A percentile compares a stretch with the other conserved stretches of the same genome.
phyloP scores from a whole-genome alignment of 805 yeast species.

The Candida krabiensis region DNA sequence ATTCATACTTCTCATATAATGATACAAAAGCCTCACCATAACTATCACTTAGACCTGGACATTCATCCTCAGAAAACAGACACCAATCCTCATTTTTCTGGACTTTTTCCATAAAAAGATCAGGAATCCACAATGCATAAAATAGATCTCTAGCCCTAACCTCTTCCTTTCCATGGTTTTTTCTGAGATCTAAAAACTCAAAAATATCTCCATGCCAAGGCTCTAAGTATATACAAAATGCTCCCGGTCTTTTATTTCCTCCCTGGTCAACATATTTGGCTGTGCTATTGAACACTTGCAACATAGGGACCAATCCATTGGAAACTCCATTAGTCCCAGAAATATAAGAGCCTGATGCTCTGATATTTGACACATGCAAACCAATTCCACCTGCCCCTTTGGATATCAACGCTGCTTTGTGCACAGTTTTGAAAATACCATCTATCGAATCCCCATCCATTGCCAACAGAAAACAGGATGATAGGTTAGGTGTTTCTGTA shows the following conservation, averaged over 20 bases:
- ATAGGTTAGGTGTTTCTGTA: conserved; percentile 78
- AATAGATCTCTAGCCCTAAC: conserved; percentile 89
- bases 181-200: conserved; percentile 81
- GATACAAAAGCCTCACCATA: conserved; percentile 82
- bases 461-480: conserved; percentile 89
- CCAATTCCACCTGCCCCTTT: conserved; percentile 98
- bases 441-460: conserved; percentile 95
- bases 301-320: conserved; percentile 93
- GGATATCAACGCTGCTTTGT: conserved; percentile 85
- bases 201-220: conserved; percentile 97
- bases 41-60: conserved; percentile 79
- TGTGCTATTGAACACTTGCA: conserved; percentile 90
- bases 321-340: conserved; percentile 93
- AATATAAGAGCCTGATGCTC: conserved; percentile 83
- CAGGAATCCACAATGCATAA: conserved; percentile 94
- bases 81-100: conserved; percentile 81
- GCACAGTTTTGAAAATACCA: conserved; percentile 88
- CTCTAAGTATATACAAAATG: conserved; percentile 89
- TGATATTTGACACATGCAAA: conserved; percentile 80
- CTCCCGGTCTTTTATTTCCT: conserved; percentile 97
- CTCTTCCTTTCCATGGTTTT: conserved; percentile 95
- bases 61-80: conserved; percentile 83
- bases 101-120: conserved; percentile 89
- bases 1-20: conserved; percentile 72
- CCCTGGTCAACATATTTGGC: conserved; percentile 98